These are phyloP conservation scores for Dendrobium huoshanense DNA, from an alignment of 106 monocot genomes.

Conservation along the genomic window DNA sequence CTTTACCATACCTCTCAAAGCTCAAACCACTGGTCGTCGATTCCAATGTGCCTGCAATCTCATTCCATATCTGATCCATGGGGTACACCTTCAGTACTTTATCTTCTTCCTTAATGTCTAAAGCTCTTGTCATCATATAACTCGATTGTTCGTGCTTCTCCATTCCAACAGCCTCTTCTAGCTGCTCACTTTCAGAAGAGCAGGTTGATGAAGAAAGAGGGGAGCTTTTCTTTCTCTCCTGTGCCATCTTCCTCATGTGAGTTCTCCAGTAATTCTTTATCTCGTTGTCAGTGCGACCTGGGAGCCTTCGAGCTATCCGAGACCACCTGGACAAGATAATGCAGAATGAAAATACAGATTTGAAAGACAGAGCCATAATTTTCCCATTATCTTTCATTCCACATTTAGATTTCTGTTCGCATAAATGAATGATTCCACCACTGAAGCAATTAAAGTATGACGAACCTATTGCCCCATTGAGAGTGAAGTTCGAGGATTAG, in stretches of 20 bases:
- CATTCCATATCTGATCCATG: slow-evolving; percentile 57
- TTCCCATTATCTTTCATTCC: too few species aligned
- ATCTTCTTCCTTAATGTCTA: background rate
- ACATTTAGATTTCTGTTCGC: too few species aligned
- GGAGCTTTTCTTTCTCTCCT: slow-evolving; percentile 16
- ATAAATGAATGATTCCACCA: too few species aligned
- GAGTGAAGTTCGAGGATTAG: slow-evolving; percentile 43
- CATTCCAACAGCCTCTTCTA: background rate
- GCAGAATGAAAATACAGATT: background rate
- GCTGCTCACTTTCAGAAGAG: background rate
- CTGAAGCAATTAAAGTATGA: background rate
- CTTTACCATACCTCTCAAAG: background rate
- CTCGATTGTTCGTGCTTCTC: background rate
- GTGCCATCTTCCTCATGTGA: slow-evolving; percentile 47
- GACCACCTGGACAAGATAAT: slow-evolving; percentile 36
- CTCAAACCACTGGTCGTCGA: background rate
- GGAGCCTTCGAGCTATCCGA: slow-evolving; percentile 49
- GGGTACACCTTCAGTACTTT: slow-evolving; percentile 14
- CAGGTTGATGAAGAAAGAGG: background rate
- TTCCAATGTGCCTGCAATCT: slow-evolving; percentile 20
- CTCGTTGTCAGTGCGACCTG: slow-evolving; percentile 69
- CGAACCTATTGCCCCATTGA: slow-evolving; percentile 47
- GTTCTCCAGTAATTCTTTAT: slow-evolving; percentile 81
- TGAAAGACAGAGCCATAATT: too few species aligned
- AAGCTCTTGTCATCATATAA: background rate